A percentile compares a stretch with the other conserved stretches of the same genome.
These are phyloP conservation scores for Arctostaphylos glauca DNA, from an alignment of 148 eudicot species.

Conservation along the genomic window DNA sequence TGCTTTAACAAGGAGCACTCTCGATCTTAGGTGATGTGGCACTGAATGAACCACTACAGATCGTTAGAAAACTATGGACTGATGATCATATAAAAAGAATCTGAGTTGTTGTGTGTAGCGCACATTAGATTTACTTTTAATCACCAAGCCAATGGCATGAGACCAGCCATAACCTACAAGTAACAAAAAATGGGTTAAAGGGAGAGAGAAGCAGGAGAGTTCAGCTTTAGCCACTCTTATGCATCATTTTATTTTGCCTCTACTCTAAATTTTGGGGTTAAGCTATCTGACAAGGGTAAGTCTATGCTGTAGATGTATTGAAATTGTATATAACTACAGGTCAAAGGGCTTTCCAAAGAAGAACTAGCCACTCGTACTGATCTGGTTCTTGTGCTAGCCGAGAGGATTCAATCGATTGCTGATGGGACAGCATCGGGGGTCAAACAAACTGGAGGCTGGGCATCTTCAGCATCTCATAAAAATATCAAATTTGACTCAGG, in stretches of 20 bases:
- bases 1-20: neutral
- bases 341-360: slow-evolving; percentile 82
- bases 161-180: neutral
- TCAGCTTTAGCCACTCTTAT: neutral
- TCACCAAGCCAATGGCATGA: neutral
- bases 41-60: neutral
- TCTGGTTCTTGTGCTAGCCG: slow-evolving; percentile 74
- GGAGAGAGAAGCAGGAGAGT: neutral
- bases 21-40: neutral
- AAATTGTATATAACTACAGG: slow-evolving; percentile 35
- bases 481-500: slow-evolving; percentile 92
- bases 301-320: neutral
- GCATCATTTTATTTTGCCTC: neutral
- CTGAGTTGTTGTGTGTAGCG: neutral
- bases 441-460: slow-evolving; percentile 82
- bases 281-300: neutral
- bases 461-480: slow-evolving; percentile 66
- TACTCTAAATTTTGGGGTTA: neutral
- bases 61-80: neutral
- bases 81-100: neutral
- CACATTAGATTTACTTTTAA: neutral
- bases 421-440: slow-evolving; percentile 73
- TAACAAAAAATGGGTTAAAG: neutral
- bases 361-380: slow-evolving; percentile 77
- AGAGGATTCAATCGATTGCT: slow-evolving; percentile 82